phyloP scores from a whole-genome alignment of 2,329 filamentous ascomycete species.

The Pseudocercospora fuligena region DNA sequence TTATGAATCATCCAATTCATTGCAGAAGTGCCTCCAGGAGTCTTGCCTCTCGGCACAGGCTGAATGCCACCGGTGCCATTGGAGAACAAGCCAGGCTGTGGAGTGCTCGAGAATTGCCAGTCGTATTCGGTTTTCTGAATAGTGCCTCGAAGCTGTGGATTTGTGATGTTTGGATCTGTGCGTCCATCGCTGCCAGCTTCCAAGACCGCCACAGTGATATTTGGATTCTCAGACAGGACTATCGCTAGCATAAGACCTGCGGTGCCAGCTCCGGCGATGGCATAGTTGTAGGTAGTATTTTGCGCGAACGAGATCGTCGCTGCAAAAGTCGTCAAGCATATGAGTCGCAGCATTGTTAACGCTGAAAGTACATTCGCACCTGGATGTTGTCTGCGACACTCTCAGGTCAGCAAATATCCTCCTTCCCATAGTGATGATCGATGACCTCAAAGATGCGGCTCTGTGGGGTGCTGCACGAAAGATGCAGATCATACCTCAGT shows the following conservation, averaged over 20 bases:
- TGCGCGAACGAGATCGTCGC: too few species aligned
- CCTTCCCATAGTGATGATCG: too few species aligned
- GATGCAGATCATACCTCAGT: too few species aligned
- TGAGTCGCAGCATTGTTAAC: too few species aligned
- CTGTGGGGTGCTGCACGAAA: too few species aligned
- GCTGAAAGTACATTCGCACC: too few species aligned
- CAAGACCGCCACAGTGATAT: neutral
- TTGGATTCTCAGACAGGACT: neutral
- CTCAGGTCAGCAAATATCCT: too few species aligned
- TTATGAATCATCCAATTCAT: conserved; percentile 19
- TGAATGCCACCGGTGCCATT: neutral
- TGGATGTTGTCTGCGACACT: too few species aligned
- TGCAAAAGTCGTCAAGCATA: too few species aligned
- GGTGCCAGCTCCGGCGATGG: neutral
- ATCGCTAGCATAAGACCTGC: neutral
- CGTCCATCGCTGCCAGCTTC: neutral
- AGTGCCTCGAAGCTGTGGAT: conserved; percentile 15
- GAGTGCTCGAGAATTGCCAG: conserved; percentile 18
- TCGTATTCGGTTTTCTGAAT: conserved; percentile 22
- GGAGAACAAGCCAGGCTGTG: conserved; percentile 2
- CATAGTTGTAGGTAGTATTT: neutral
- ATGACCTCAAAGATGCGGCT: too few species aligned
- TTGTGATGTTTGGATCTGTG: conserved; percentile 15
- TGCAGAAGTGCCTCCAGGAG: conserved; percentile 7
- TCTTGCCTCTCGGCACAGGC: conserved; percentile 10